Evolutionary conservation across 768 basidiomycete genomes (phyloP).

Genomic region (Kwoniella dendrophila): DNA sequence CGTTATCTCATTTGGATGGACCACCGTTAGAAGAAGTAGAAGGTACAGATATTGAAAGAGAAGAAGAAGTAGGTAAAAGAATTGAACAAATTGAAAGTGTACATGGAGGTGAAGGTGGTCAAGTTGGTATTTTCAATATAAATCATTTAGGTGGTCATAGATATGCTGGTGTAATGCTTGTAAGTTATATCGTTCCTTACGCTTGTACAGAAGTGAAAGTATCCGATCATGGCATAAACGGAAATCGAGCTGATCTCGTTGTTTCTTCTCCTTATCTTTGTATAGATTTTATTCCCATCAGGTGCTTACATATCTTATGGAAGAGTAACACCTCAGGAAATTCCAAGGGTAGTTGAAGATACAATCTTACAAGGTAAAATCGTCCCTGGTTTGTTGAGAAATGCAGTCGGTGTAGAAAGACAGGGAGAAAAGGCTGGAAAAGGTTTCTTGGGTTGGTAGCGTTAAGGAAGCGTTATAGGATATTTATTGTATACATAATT

Average conservation of each 20-base stretch:
- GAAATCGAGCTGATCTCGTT: conserved; percentile 1
- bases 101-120: conserved; percentile 62
- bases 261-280: neutral
- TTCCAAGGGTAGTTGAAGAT: conserved; percentile 63
- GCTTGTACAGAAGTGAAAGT: neutral
- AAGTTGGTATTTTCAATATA: conserved; percentile 74
- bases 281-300: conserved; percentile 79
- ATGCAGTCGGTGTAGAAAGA: conserved; percentile 71
- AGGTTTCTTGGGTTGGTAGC: conserved; percentile 24
- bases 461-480: neutral
- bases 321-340: conserved; percentile 85
- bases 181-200: conserved; percentile 59
- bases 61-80: conserved; percentile 62
- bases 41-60: conserved; percentile 63
- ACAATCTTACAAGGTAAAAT: conserved; percentile 84
- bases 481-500: neutral
- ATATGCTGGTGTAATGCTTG: conserved; percentile 87
- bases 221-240: neutral
- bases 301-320: conserved; percentile 92
- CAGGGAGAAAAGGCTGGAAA: conserved; percentile 12
- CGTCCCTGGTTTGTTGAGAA: conserved; percentile 79
- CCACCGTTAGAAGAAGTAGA: conserved; percentile 67
- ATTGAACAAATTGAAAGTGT: conserved; percentile 63
- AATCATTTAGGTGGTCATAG: conserved; percentile 94
- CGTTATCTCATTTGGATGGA: conserved; percentile 56